These are phyloP conservation scores for Neurospora sp. DNA, from an alignment of 495 filamentous ascomycete species.

Conservation along the genomic window DNA sequence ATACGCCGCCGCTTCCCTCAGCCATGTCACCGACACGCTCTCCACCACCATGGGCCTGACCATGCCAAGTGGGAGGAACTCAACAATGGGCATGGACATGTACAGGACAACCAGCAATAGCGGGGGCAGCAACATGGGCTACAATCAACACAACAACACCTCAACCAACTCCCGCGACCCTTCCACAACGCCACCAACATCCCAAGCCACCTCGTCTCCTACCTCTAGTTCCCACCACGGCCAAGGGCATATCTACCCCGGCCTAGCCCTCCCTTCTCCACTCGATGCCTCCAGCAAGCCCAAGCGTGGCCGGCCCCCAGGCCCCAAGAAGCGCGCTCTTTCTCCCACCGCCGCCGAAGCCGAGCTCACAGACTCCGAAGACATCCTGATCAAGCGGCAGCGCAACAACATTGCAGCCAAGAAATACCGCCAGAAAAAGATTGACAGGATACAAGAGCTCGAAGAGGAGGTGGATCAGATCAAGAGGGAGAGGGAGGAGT, in stretches of 20 bases:
- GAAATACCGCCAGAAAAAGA: slow-evolving; percentile 60
- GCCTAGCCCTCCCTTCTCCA: background rate
- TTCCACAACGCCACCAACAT: background rate
- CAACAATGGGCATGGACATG: background rate
- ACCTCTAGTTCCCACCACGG: background rate
- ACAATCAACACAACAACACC: background rate
- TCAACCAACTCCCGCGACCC: background rate
- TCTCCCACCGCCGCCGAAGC: background rate
- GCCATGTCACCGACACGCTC: background rate
- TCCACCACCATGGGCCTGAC: background rate
- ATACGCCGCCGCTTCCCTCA: background rate
- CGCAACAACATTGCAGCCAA: slow-evolving; percentile 62
- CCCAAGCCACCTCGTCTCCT: background rate
- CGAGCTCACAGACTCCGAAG: slow-evolving; percentile 4
- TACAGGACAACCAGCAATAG: background rate
- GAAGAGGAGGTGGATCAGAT: slow-evolving; percentile 50
- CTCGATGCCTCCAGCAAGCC: background rate
- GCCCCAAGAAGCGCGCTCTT: background rate
- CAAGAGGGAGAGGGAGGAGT: slow-evolving; percentile 51
- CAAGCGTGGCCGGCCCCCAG: slow-evolving; percentile 8
- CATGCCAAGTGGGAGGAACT: background rate
- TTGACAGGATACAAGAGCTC: slow-evolving; percentile 54
- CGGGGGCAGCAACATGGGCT: background rate
- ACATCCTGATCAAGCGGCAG: slow-evolving; percentile 41
- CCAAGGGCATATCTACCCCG: background rate